Evolutionary conservation across 2,329 filamentous ascomycete species (phyloP).

Genomic region (Penicillium decumbens): DNA sequence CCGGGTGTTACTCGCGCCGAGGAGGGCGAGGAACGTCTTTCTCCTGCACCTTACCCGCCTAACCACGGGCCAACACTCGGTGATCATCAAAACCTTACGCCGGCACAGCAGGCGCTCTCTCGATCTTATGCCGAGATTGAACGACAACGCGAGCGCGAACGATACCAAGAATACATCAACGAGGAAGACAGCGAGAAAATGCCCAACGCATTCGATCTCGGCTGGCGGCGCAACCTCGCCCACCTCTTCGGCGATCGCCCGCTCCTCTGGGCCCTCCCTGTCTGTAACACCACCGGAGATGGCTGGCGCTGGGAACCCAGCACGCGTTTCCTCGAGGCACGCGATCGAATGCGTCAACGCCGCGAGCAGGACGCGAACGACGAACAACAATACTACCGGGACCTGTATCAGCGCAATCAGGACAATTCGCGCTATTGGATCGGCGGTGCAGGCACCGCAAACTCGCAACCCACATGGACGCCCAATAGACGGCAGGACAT

Average conservation of each 20-base stretch:
- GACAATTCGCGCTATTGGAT: constrained; percentile 30
- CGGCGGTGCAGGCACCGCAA: constrained; percentile 12
- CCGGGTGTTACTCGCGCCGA: constrained; percentile 76
- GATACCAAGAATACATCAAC: constrained; percentile 78
- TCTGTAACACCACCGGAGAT: constrained; percentile 82
- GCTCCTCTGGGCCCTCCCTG: constrained; percentile 70
- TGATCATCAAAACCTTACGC: constrained; percentile 31
- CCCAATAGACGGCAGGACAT: constrained; percentile 19
- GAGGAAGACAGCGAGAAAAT: constrained; percentile 83
- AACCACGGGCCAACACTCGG: constrained; percentile 9
- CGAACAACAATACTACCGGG: constrained; percentile 33
- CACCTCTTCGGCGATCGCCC: constrained; percentile 76
- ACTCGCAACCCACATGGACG: constrained; percentile 17
- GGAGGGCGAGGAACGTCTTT: constrained; percentile 65
- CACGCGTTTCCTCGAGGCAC: constrained; percentile 67
- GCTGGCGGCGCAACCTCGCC: constrained; percentile 69
- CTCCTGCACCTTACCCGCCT: constrained; percentile 27
- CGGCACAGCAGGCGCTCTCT: constrained; percentile 45
- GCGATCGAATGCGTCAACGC: constrained; percentile 29
- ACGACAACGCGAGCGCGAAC: constrained; percentile 58
- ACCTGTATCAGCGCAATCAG: constrained; percentile 35
- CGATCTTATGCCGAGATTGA: constrained; percentile 55
- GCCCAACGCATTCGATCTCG: constrained; percentile 90
- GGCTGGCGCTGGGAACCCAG: constrained; percentile 93
- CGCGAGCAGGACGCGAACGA: constrained; percentile 29